Conservation (phyloP, 495 filamentous ascomycete genomes). For the Collariella sp. region DNA sequence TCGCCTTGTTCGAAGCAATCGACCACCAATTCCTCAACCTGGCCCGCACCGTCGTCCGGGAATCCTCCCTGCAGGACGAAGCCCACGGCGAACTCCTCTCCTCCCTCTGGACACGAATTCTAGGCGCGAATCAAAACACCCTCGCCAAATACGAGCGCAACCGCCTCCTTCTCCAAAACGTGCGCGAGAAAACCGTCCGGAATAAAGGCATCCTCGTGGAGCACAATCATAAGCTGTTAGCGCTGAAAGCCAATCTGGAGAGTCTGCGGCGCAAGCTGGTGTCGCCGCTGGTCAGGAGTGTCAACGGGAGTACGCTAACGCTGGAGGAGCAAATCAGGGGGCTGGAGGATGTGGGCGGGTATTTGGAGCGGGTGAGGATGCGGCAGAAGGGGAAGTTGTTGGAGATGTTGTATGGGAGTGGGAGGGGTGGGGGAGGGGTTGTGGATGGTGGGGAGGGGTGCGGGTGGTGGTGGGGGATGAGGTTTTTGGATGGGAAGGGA, state of each 20-base stretch:
- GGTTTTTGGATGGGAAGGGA: constrained; percentile 2
- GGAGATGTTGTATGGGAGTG: constrained; percentile 65
- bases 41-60: constrained; percentile 75
- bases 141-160: constrained; percentile 87
- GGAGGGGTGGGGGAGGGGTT: background rate
- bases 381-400: constrained; percentile 75
- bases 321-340: constrained; percentile 80
- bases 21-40: constrained; percentile 84
- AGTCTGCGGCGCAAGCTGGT: constrained; percentile 67
- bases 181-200: constrained; percentile 71
- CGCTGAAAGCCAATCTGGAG: constrained; percentile 75
- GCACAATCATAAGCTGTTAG: constrained; percentile 69
- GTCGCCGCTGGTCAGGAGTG: constrained; percentile 65
- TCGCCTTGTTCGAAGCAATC: constrained; percentile 76
- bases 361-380: constrained; percentile 62
- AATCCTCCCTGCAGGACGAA: constrained; percentile 68
- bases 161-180: constrained; percentile 59
- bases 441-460: background rate
- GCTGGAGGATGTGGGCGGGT: constrained; percentile 65
- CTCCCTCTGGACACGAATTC: constrained; percentile 74
- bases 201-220: constrained; percentile 79
- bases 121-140: constrained; percentile 59
- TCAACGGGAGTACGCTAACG: constrained; percentile 55
- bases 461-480: background rate
- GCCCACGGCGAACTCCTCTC: constrained; percentile 71